Evolutionary conservation across 768 basidiomycete species (phyloP).

Genomic region (Suillus tomentosus): DNA sequence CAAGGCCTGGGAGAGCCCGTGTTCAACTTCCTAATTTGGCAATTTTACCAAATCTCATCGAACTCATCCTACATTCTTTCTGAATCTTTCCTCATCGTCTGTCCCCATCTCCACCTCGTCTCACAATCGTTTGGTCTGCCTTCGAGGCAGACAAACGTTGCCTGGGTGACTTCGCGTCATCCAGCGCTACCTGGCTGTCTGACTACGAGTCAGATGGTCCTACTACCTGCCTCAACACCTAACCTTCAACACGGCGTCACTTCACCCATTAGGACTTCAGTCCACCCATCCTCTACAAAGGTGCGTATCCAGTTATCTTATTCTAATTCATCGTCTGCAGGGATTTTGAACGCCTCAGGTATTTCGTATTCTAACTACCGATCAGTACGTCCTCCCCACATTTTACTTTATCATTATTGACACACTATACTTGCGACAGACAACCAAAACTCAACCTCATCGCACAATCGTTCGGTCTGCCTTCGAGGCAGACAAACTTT

Average conservation of each 20-base stretch:
- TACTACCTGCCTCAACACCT: not conserved
- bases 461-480: not conserved
- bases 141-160: not conserved
- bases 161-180: not conserved
- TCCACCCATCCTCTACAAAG: not conserved
- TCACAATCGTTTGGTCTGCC: not conserved
- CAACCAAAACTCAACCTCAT: too few species aligned
- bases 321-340: not conserved
- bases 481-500: not conserved
- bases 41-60: not conserved
- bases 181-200: not conserved
- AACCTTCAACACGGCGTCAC: too few species aligned
- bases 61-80: too few species aligned
- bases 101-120: not conserved
- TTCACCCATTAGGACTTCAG: too few species aligned
- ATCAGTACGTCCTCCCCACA: too few species aligned
- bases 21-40: not conserved
- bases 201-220: slow-evolving; percentile 1
- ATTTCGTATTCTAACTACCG: too few species aligned
- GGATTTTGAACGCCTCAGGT: not conserved
- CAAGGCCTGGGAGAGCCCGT: too few species aligned
- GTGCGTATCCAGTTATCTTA: not conserved
- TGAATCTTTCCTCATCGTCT: too few species aligned
- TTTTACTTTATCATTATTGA: too few species aligned
- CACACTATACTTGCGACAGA: too few species aligned